Evolutionary conservation across 2,329 filamentous ascomycete genomes (phyloP).

Genomic region (Clonostachys solani): DNA sequence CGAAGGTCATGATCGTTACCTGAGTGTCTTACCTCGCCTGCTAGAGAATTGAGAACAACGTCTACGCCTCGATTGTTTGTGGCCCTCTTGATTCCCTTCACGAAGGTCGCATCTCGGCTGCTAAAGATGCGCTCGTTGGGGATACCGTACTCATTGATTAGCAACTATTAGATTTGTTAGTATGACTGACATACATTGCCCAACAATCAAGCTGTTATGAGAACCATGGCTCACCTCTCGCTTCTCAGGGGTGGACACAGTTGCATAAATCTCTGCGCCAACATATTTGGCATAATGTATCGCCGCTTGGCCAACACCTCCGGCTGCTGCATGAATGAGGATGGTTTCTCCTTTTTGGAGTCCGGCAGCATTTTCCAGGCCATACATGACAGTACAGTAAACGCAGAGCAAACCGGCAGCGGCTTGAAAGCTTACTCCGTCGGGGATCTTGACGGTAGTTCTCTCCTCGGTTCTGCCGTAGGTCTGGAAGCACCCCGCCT

Average conservation of each 20-base stretch:
- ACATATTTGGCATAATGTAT: constrained; percentile 22
- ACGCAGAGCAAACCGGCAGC: not conserved
- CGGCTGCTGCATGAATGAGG: constrained; percentile 26
- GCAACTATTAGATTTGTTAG: constrained; percentile 2
- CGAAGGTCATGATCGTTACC: no score
- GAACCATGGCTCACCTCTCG: not conserved
- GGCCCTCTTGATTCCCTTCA: not conserved
- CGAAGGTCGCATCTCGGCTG: constrained; percentile 4
- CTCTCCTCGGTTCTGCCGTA: no score
- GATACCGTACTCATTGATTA: constrained; percentile 14
- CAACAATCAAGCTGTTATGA: constrained; percentile 9
- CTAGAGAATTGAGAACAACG: constrained; percentile 23
- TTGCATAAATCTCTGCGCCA: constrained; percentile 11
- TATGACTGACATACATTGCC: not conserved
- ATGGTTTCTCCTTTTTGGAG: constrained; percentile 4
- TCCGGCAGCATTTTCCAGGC: not conserved
- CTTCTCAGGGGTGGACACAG: constrained; percentile 12
- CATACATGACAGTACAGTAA: not conserved
- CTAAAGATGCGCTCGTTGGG: constrained; percentile 12
- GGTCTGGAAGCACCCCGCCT: no score
- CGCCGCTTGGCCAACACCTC: constrained; percentile 27
- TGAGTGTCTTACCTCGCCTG: constrained; percentile 12
- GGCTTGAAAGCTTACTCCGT: constrained; percentile 12
- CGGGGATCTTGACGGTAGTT: no score
- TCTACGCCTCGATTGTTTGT: constrained; percentile 24